Evolutionary conservation across 768 basidiomycete genomes (phyloP), one percentile per base, ranked within the genome.

Genomic region (Tricholoma terreum): DNA sequence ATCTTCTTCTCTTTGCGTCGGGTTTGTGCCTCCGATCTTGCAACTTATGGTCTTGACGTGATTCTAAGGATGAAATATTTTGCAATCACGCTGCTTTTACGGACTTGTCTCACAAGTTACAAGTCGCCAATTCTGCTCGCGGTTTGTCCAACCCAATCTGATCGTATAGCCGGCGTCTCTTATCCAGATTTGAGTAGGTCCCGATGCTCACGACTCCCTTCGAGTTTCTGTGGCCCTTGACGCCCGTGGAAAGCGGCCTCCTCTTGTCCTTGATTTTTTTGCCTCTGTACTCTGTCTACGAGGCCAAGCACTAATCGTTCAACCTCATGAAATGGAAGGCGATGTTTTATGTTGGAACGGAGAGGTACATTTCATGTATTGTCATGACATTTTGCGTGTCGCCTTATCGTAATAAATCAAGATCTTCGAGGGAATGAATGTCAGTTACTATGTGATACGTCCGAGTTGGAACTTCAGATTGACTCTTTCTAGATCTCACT

Each of bases 301-400:
- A 58, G 93, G 93, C 1, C 63, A 66, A 8, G 63, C 71, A 9
- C 75, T 77, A 0, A 69, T 92, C 14, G 69, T 77, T 2, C 93
- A 95, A 67, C 93, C 93, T 24, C 90, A 93, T 66, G 64, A 71
- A 12, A 61, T 70, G 33, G 75, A 74, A 12, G 84, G 80, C 6
- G 79, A 86, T 65, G 66, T 90, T 3, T 70, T 94, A 24, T 92
- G 90, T 65, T 94, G 89, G 89, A 93, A 92, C 65, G 92, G 93
- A 58, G 90, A 94, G 76, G 90, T 86, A 46, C 17, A 17, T 31
- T 46, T 71, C 71, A 10, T 35, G 2, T 27, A 27, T 15, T 9
- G 12, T 19, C 40, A 9, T 55, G 24, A 35, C 15, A 17, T 50
- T 14, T 40, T 31, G 24, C 15, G n/a, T 17, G 21, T n/a, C 22